phyloP scores from a whole-genome alignment of 305 asterid species.

The Striga hermonthica region DNA sequence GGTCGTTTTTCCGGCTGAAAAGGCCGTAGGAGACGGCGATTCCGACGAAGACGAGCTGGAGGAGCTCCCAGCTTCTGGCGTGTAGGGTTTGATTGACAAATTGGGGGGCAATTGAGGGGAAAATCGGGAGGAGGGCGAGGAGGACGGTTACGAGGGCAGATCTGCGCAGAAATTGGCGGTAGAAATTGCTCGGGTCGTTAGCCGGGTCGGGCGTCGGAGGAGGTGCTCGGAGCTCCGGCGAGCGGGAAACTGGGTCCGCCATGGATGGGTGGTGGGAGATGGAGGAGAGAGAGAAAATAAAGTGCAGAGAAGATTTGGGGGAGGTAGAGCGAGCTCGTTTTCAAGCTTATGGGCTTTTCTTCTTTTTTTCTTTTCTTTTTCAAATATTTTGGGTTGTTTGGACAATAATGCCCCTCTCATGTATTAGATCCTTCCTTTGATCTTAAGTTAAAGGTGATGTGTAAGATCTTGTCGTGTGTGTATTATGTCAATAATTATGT shows the following conservation, averaged over 20 bases:
- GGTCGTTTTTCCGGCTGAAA: constrained; percentile 76
- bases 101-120: constrained; percentile 72
- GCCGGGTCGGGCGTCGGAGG: constrained; percentile 18
- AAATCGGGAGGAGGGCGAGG: constrained; percentile 55
- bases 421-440: no score
- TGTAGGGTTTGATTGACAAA: constrained; percentile 58
- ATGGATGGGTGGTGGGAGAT: constrained; percentile 42
- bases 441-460: no score
- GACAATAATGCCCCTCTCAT: background rate
- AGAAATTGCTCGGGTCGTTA: constrained; percentile 47
- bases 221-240: constrained; percentile 36
- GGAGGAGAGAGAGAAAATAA: constrained; percentile 39
- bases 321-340: constrained; percentile 32
- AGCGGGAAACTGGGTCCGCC: constrained; percentile 53
- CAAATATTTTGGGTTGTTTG: background rate
- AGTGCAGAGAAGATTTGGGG: constrained; percentile 47
- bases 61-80: constrained; percentile 79
- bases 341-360: constrained; percentile 34
- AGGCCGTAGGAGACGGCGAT: constrained; percentile 95
- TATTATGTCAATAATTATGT: no score
- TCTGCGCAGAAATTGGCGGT: constrained; percentile 50
- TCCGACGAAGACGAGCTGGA: constrained; percentile 91
- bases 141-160: constrained; percentile 50
- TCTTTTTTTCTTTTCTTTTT: constrained; percentile 37
- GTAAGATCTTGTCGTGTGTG: no score